Base-by-base conservation (phyloP, 495 filamentous ascomycete genomes). In the Neohortaea acidophila region DNA sequence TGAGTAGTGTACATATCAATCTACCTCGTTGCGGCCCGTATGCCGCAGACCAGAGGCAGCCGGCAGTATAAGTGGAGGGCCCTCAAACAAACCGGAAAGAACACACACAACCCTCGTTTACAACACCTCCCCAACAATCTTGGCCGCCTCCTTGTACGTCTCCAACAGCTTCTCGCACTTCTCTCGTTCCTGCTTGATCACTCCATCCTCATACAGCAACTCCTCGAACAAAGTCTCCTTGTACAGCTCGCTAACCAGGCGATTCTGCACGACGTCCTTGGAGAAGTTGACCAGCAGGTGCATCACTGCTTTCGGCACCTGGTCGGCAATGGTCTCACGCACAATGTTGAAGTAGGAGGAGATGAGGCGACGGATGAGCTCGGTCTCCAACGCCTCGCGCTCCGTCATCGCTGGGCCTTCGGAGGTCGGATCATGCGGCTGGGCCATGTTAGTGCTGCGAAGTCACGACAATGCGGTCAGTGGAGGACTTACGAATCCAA, bases 341-440 rank as follows among this genome's bases (percentile, higher is more conserved):
- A 97, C 89, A 48, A 97, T 97, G 52, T 92, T 86, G 68, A 97
- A 97, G 59, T 97, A 97, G 1, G 84, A 94, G 36, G 80, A 86
- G 50, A 97, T 97, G 23, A 97, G 68, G 22, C 86, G 81, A 22
- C 87, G 83, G 54, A 97, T 97, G 18, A 97, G 72, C 59, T 97
- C 89, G 6, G 89, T 94, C 59, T 97, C 89, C 65, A 97, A 78
- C 20, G 87, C 75, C 64, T 97, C 89, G 33, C 91, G 78, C 35
- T 97, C 89, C 2, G 84, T 94, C 44, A 97, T 72, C 42, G 81
- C 82, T 10, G 84, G 83, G 27, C 32, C 44, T 13, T n/a, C n/a
- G n/a, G n/a, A n/a, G n/a, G n/a, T n/a, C n/a, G n/a, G n/a, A n/a
- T n/a, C n/a, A n/a, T n/a, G 44, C 19, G 15, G 36, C 29, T 15